phyloP scores from a whole-genome alignment of 1,139 yeast genomes.

The Hyphopichia pseudoburtonii region DNA sequence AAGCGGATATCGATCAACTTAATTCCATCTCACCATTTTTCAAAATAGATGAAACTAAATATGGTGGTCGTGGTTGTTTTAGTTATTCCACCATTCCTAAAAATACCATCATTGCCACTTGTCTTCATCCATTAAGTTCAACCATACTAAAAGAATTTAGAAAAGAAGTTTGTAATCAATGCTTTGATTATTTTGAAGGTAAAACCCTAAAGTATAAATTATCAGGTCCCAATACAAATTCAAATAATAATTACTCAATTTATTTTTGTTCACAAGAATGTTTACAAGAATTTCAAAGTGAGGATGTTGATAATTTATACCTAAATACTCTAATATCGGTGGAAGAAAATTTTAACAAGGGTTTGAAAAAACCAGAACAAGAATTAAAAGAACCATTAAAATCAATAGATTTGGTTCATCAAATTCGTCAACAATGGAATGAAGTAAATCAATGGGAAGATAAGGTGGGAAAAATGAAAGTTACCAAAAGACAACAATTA shows the following conservation, averaged over 20 bases:
- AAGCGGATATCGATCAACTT: conserved; percentile 2
- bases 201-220: conserved; percentile 41
- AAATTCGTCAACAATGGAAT: conserved; percentile 27
- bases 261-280: conserved; percentile 60
- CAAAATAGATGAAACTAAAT: conserved; percentile 40
- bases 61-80: conserved; percentile 71
- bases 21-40: conserved; percentile 29
- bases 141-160: conserved; percentile 55
- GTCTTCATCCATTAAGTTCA: conserved; percentile 45
- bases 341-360: conserved; percentile 26
- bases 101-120: conserved; percentile 41
- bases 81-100: conserved; percentile 39
- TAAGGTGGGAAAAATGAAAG: conserved; percentile 22
- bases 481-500: conserved; percentile 24
- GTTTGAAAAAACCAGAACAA: conserved; percentile 21
- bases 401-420: conserved; percentile 13
- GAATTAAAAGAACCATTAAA: conserved; percentile 15
- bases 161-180: conserved; percentile 63
- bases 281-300: conserved; percentile 26
- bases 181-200: conserved; percentile 55
- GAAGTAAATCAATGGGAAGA: conserved; percentile 39
- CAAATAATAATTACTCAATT: conserved; percentile 19
- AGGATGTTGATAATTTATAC: conserved; percentile 22
- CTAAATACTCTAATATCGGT: conserved; percentile 23
- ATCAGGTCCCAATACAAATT: conserved; percentile 1